Evolutionary conservation across 2,329 filamentous ascomycete genomes (phyloP), one percentile per base, ranked within the genome.

Genomic region (Hypoxylon sp.): DNA sequence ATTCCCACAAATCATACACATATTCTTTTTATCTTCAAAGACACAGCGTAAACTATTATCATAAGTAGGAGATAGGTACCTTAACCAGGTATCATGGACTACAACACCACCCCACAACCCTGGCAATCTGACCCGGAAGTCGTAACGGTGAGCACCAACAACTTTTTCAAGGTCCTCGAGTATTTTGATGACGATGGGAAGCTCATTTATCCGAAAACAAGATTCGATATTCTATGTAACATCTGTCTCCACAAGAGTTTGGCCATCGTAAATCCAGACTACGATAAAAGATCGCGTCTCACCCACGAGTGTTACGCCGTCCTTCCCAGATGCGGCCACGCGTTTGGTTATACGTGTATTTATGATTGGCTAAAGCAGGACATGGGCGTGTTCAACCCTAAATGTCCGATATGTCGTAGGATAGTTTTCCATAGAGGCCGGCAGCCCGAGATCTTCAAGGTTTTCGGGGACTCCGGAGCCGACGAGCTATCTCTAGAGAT

Each of bases 301-400:
- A 66, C 48, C 5, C 69, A 70, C 29, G 63, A 70, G 35, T 11
- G 14, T 6, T 71, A 66, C 24, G 35, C 47, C 2, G 68, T 73
- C 4, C 57, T 71, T 1, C 70, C 67, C 5, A 24, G n/a, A 0
- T 73, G 71, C 9, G 67, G 70, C 1, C 71, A 74, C 46, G 71
- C 54, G 2, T 71, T 74, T 33, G 71, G 73, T 1, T 67, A 64
- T 14, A 10, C 11, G 2, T 73, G 72, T n/a, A 35, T 71, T 1
- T 22, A 11, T 0, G 2, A 10, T 1, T 71, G 62, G 59, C 4
- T 71, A 4, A 39, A 29, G 24, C 26, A 5, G 3, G 14, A 39
- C 17, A 33, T 44, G 11, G 48, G 52, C 5, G 1, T 26, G 4
- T 8, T 3, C 1, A 54, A 35, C 9, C 33, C 48, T 2, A 48